phyloP scores from a whole-genome alignment of 2,329 filamentous ascomycete species.

The Trichoderma oligosporum region DNA sequence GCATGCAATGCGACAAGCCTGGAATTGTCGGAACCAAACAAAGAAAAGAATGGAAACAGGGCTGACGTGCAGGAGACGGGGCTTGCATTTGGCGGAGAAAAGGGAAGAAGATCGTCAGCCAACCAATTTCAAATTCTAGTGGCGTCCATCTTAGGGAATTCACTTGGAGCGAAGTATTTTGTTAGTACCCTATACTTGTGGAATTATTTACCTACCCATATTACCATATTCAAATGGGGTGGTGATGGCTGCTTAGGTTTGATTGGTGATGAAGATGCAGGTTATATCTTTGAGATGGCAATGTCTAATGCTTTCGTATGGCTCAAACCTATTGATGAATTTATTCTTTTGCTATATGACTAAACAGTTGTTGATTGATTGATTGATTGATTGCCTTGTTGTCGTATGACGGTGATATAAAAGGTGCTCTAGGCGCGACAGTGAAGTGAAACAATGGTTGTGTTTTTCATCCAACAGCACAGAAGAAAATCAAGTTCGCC shows the following conservation, averaged over 20 bases:
- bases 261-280: not conserved
- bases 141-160: not conserved
- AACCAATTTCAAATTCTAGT: conserved; percentile 1
- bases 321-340: too few species aligned
- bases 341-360: too few species aligned
- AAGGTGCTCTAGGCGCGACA: not conserved
- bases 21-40: not conserved
- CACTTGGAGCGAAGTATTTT: not conserved
- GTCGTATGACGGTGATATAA: not conserved
- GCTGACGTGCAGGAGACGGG: not conserved
- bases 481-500: not conserved
- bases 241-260: not conserved
- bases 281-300: too few species aligned
- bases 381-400: not conserved
- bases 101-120: conserved; percentile 1
- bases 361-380: too few species aligned
- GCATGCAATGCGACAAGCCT: too few species aligned
- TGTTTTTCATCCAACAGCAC: not conserved
- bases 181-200: too few species aligned
- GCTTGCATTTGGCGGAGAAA: not conserved
- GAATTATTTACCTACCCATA: too few species aligned
- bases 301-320: too few species aligned
- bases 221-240: not conserved
- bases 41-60: not conserved
- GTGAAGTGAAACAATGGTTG: not conserved